Base-by-base conservation (phyloP, 2,329 filamentous ascomycete species). In the Paraconiothyrium brasiliense region DNA sequence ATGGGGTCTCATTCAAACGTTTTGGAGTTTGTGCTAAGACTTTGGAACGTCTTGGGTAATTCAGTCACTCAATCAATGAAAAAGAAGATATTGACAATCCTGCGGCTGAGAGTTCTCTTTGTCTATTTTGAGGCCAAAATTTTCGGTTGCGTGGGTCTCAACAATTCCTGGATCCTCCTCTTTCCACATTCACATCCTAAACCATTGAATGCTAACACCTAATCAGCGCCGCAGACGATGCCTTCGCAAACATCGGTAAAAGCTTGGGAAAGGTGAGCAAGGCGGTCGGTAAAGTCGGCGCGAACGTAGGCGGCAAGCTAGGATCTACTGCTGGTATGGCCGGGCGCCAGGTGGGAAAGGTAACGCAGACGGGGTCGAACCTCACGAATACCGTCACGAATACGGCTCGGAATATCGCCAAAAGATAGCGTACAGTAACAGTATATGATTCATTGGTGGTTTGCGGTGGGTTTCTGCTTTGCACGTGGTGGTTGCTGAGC, bases 181-280 rank as follows among this genome's bases (percentile, higher is more conserved):
- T 20, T 24, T 27, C 32, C 48, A 20, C 14, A 13, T 14, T 7
- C 27, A 16, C 48, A 32, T 11, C 3, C 11, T 32, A 30, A 9
- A 24, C 11, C 13, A n/a, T 20, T 43, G 37, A 14, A 9, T 43
- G 52, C 39, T 55, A 44, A 55, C 52, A 14, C 8, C 13, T 11
- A 1, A 10, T 22, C 52, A 55, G 52, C 39, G 52, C 52, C 24
- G 39, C 52, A 32, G 52, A 55, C 16, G 52, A 55, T 24, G 52
- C 52, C 39, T 55, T 55, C 13, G 52, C 39, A n/a, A 55, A 55
- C 27, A 55, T 55, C 20, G 52, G 52, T 14, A 55, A 55, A n/a
- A 22, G 37, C 24, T 11, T 55, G 13, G 50, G 50, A 11, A 54
- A 41, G 24, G 50, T 54, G 3, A 22, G 50, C 3, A 43, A 37